Conservation (phyloP, 208 protist genomes). For the Leishmania guyanensis region DNA sequence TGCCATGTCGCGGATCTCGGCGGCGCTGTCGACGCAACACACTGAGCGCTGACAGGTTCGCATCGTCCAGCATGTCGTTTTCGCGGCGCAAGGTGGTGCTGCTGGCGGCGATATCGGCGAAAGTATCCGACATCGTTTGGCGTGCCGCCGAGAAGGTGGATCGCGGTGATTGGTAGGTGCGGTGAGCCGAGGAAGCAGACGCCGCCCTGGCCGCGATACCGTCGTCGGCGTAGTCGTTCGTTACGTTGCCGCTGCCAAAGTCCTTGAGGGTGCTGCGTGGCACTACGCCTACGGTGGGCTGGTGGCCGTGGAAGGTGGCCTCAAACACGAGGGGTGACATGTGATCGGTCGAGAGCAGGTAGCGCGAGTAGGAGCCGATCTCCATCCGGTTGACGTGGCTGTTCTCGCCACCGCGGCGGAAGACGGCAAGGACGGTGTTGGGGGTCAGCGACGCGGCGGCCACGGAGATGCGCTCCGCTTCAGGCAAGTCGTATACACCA, state of each 20-base stretch:
- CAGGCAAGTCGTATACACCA: neutral
- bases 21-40: constrained; percentile 43
- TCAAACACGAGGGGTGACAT: constrained; percentile 34
- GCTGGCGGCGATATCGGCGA: constrained; percentile 21
- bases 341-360: constrained; percentile 52
- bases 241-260: neutral
- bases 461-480: constrained; percentile 25
- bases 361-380: constrained; percentile 70
- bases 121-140: constrained; percentile 7
- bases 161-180: neutral
- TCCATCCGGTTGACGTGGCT: constrained; percentile 81
- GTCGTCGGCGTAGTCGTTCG: neutral
- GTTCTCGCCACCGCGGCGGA: constrained; percentile 66
- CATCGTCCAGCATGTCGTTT: constrained; percentile 52
- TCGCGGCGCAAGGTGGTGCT: constrained; percentile 57
- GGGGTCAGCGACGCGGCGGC: constrained; percentile 29
- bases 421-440: constrained; percentile 36
- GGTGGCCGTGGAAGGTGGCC: constrained; percentile 46
- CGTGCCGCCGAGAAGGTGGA: neutral
- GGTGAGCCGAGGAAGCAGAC: neutral
- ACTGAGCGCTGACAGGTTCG: constrained; percentile 48
- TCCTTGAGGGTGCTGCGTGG: constrained; percentile 33
- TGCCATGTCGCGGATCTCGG: constrained; percentile 46
- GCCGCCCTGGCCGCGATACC: neutral
- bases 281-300: constrained; percentile 38